Evolutionary conservation across 257 asterid genomes (phyloP).

Genomic region (Salvia rosmarinus): DNA sequence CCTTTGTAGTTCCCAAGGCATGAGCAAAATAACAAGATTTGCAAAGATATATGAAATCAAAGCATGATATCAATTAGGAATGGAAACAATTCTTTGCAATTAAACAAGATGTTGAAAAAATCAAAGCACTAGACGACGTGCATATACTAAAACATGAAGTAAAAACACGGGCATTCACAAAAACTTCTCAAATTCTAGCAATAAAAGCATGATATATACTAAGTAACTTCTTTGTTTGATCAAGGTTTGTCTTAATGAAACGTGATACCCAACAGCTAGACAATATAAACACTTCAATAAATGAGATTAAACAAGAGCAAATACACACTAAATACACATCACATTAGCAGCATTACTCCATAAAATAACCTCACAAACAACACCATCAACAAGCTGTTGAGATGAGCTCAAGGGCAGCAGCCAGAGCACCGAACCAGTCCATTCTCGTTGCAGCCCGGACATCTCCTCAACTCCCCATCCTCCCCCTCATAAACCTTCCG

Average conservation of each 20-base stretch:
- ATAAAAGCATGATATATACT: slow-evolving; percentile 18
- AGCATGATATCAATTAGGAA: not conserved
- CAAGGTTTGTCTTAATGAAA: not conserved
- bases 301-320: slow-evolving; percentile 34
- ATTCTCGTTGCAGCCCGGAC: slow-evolving; percentile 80
- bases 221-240: slow-evolving; percentile 4
- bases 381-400: slow-evolving; percentile 21
- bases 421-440: slow-evolving; percentile 77
- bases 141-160: slow-evolving; percentile 1
- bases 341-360: slow-evolving; percentile 34
- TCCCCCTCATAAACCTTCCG: slow-evolving; percentile 66
- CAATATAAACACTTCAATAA: slow-evolving; percentile 40
- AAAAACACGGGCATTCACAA: slow-evolving; percentile 11
- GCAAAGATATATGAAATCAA: not conserved
- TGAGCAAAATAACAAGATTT: not conserved
- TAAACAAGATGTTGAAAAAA: not conserved
- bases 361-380: slow-evolving; percentile 34
- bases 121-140: not conserved
- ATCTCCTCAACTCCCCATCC: slow-evolving; percentile 59
- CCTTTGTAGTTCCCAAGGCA: not conserved
- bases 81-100: not conserved
- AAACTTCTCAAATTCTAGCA: slow-evolving; percentile 16
- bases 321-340: slow-evolving; percentile 21
- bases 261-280: slow-evolving; percentile 31
- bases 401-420: slow-evolving; percentile 67